Evolutionary conservation across 2,329 filamentous ascomycete genomes (phyloP).

Genomic region (Epichloe festucae): DNA sequence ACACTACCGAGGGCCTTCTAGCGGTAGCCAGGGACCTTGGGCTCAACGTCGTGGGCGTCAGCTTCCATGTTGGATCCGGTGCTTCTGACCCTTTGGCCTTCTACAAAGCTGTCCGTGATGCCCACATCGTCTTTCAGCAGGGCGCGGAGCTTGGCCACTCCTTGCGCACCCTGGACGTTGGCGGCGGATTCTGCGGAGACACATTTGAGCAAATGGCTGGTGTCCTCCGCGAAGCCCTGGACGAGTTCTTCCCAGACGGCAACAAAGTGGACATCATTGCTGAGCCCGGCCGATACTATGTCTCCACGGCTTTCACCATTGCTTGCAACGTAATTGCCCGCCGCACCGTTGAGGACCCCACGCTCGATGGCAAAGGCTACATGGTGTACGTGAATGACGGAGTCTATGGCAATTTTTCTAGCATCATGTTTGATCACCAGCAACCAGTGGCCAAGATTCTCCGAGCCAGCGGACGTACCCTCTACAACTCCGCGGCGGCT

Average conservation of each 20-base stretch:
- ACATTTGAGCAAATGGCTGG: constrained; percentile 84
- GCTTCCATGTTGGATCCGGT: constrained; percentile 95
- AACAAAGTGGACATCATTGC: constrained; percentile 72
- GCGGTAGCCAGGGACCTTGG: constrained; percentile 67
- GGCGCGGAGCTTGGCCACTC: constrained; percentile 63
- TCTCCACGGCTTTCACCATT: constrained; percentile 82
- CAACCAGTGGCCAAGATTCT: constrained; percentile 76
- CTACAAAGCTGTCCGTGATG: constrained; percentile 80
- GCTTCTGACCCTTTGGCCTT: constrained; percentile 90
- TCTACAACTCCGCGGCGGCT: constrained; percentile 44
- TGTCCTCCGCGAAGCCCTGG: constrained; percentile 66
- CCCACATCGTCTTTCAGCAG: constrained; percentile 78
- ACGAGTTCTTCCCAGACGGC: constrained; percentile 72
- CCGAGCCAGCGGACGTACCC: constrained; percentile 42
- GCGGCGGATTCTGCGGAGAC: constrained; percentile 83
- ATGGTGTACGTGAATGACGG: constrained; percentile 98
- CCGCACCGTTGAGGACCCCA: constrained; percentile 67
- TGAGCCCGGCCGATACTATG: constrained; percentile 94
- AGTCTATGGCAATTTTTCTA: constrained; percentile 95
- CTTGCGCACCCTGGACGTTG: constrained; percentile 82
- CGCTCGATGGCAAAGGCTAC: constrained; percentile 56
- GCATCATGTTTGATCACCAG: constrained; percentile 99
- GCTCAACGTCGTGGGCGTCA: constrained; percentile 87
- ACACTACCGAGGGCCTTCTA: constrained; percentile 65
- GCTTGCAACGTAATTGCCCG: constrained; percentile 94